Evolutionary conservation across 1,139 yeast species (phyloP).

Genomic region (Spencermartinsiella ligniputridi): DNA sequence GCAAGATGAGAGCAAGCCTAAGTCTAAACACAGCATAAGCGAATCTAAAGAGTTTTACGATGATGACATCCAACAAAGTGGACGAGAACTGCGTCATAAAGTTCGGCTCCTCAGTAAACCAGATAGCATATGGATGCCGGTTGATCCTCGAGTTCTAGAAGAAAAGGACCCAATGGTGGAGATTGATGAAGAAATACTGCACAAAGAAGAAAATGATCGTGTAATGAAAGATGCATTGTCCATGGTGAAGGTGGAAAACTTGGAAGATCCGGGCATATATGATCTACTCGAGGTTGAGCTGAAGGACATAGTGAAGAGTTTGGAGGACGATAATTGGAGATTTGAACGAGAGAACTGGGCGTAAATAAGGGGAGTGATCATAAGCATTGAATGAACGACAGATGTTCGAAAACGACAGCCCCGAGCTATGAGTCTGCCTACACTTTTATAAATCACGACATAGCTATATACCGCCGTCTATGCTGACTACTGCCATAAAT

Average conservation of each 20-base stretch:
- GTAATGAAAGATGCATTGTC: neutral
- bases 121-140: neutral
- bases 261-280: neutral
- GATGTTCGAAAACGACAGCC: too few relatives aligned
- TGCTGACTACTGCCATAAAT: neutral
- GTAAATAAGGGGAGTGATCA: too few relatives aligned
- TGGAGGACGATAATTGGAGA: constrained; percentile 1
- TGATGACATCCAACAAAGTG: neutral
- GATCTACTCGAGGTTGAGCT: neutral
- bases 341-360: neutral
- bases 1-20: neutral
- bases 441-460: too few relatives aligned
- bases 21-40: neutral
- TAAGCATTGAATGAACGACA: too few relatives aligned
- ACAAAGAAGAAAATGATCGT: neutral
- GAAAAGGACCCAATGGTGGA: neutral
- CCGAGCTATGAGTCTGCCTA: too few relatives aligned
- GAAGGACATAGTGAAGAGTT: neutral
- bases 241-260: neutral
- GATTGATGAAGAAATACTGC: neutral
- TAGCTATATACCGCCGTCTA: too few relatives aligned
- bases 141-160: neutral
- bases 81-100: constrained; percentile 1
- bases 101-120: constrained; percentile 1
- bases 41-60: neutral